These are phyloP conservation scores for Irpex sp. DNA, from an alignment of 1,284 basidiomycete species.

Conservation along the genomic window DNA sequence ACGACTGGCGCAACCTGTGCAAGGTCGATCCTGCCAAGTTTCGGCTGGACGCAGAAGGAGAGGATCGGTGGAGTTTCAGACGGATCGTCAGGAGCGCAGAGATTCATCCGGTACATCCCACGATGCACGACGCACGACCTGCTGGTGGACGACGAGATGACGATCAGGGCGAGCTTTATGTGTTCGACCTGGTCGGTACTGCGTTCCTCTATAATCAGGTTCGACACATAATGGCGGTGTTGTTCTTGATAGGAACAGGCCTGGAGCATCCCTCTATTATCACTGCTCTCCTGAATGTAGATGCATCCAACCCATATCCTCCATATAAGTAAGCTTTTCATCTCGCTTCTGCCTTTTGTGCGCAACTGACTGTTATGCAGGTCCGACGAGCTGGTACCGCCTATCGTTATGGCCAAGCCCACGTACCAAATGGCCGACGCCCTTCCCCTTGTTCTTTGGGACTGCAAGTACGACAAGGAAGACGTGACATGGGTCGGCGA, in stretches of 20 bases:
- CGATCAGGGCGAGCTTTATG: conserved; percentile 43
- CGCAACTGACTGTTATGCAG: background rate
- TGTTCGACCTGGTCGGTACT: conserved; percentile 85
- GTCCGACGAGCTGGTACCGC: conserved; percentile 34
- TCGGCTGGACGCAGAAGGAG: conserved; percentile 66
- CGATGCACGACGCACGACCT: background rate
- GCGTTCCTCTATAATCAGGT: conserved; percentile 99
- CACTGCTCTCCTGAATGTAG: conserved; percentile 73
- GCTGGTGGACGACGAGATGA: background rate
- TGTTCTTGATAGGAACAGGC: conserved; percentile 86
- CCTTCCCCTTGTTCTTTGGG: conserved; percentile 90
- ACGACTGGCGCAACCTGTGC: conserved; percentile 96
- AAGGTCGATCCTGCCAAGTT: conserved; percentile 95
- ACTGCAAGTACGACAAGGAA: conserved; percentile 73
- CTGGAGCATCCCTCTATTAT: conserved; percentile 78
- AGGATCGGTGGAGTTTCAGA: conserved; percentile 17
- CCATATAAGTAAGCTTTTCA: conserved; percentile 13
- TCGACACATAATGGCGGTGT: conserved; percentile 90
- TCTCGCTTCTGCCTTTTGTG: background rate
- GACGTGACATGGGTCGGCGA: conserved; percentile 62
- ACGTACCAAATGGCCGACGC: conserved; percentile 92
- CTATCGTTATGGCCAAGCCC: conserved; percentile 71
- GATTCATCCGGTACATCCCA: conserved; percentile 40
- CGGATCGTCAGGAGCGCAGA: conserved; percentile 65
- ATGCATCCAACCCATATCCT: conserved; percentile 28